These are phyloP conservation scores for Lipomyces chichibuensis DNA, from an alignment of 805 yeast species.

Conservation along the genomic window DNA sequence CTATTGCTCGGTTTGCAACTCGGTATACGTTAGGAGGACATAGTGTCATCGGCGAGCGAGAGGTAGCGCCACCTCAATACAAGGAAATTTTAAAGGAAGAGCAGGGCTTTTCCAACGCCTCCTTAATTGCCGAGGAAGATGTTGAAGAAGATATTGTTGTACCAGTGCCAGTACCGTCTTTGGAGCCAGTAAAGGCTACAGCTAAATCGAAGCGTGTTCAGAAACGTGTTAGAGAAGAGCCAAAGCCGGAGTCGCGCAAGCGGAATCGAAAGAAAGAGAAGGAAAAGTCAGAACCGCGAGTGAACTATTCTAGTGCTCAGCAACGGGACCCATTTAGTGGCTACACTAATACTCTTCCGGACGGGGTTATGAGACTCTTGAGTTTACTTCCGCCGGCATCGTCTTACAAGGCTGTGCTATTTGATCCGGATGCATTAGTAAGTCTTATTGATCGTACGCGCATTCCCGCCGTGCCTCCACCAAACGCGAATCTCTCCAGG, in stretches of 20 bases:
- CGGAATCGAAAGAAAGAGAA: slow-evolving; percentile 26
- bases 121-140: slow-evolving; percentile 9
- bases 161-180: background rate
- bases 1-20: slow-evolving; percentile 47
- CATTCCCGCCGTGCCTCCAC: slow-evolving; percentile 38
- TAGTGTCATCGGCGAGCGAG: slow-evolving; percentile 22
- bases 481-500: slow-evolving; percentile 23
- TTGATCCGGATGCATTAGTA: slow-evolving; percentile 60
- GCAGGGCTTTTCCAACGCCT: background rate
- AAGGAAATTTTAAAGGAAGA: slow-evolving; percentile 21
- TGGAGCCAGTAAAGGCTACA: slow-evolving; percentile 2
- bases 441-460: slow-evolving; percentile 36
- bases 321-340: slow-evolving; percentile 3
- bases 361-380: slow-evolving; percentile 51
- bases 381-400: slow-evolving; percentile 64
- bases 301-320: slow-evolving; percentile 3
- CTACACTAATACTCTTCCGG: slow-evolving; percentile 23
- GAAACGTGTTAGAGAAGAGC: slow-evolving; percentile 11
- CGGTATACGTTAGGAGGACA: slow-evolving; percentile 41
- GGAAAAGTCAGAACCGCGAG: slow-evolving; percentile 20
- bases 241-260: slow-evolving; percentile 16
- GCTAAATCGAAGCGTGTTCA: slow-evolving; percentile 6
- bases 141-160: slow-evolving; percentile 12
- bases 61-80: slow-evolving; percentile 25
- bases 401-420: slow-evolving; percentile 57